A percentile compares a stretch with the other conserved stretches of the same genome.
Evolutionary conservation across 306 rosid genomes (phyloP).

Genomic region (Prunus mongolica): DNA sequence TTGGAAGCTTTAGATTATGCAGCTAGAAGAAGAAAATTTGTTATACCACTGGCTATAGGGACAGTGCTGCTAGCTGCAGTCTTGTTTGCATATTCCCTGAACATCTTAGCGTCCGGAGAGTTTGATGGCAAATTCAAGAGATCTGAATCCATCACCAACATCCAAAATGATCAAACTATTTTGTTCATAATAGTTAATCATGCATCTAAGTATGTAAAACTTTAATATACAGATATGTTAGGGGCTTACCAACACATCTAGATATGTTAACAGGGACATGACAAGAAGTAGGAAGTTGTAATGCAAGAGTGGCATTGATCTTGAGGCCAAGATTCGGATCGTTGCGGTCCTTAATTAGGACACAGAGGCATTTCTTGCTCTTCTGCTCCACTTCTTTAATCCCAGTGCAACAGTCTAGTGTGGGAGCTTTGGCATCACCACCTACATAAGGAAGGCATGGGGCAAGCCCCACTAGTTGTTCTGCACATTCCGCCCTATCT

Average conservation of each 20-base stretch:
- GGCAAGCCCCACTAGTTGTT: constrained; percentile 46
- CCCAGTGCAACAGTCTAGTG: constrained; percentile 69
- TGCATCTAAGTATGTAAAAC: background rate
- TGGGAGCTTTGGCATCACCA: constrained; percentile 57
- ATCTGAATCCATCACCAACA: constrained; percentile 37
- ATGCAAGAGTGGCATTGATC: constrained; percentile 56
- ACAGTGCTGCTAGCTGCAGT: constrained; percentile 8
- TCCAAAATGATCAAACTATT: background rate
- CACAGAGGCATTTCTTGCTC: constrained; percentile 63
- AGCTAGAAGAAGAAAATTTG: background rate
- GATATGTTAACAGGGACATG: constrained; percentile 46
- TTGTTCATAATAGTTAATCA: background rate
- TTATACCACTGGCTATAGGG: constrained; percentile 34
- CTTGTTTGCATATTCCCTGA: constrained; percentile 28
- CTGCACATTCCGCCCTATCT: constrained; percentile 64
- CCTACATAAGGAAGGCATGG: constrained; percentile 60
- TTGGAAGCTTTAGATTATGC: background rate
- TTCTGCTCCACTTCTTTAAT: constrained; percentile 43
- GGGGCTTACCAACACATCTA: constrained; percentile 49
- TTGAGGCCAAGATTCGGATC: constrained; percentile 69
- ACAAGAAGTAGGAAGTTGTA: constrained; percentile 51
- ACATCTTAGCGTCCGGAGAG: constrained; percentile 55
- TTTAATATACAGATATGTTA: background rate
- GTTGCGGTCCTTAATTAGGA: constrained; percentile 60
- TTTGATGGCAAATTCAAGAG: constrained; percentile 65